Base-by-base conservation (phyloP, 768 basidiomycete genomes). In the Amanita muscaria region DNA sequence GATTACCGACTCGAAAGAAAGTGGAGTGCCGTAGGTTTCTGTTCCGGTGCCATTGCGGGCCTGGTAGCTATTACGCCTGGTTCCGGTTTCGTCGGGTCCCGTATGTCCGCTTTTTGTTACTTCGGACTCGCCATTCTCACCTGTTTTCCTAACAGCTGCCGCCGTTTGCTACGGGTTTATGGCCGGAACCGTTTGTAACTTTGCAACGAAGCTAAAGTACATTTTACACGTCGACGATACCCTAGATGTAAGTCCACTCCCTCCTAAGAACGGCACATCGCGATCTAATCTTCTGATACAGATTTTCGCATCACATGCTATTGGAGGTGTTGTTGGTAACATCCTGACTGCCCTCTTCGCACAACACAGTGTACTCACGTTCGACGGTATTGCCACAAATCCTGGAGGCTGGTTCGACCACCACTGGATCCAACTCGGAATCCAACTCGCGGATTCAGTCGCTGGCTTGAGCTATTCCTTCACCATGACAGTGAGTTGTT, bases 131-230 rank as follows among this genome's bases (percentile, higher is more conserved):
- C 41, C 19, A 10, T 15, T 31, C 32, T 47, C 19, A 33, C 10
- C n/a, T 31, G 32, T 19, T 47, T 11, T 23, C 44, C 24, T 58
- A 77, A 80, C 88, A 14, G 91, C 94, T 15, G 70, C 89, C 2
- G 81, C 94, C 4, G 69, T 83, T 1, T 93, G n/a, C n/a, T n/a
- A 89, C 58, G 94, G 94, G 31, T 72, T 93, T 51, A 66, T 88
- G 55, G 86, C 83, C 0, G 88, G 88, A 14, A 85, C 83, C 0
- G 52, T 80, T 2, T 96, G 89, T 69, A 98, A 98, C 65, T 90
- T 89, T 61, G 88, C 90, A n/a, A 97, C 94, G 3, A 83, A 94
- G 54, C 74, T 98, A 59, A 98, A 97, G 67, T 89, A 86, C 60
- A 39, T 86, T 22, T 67, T 80, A 51, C 69, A 71, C 23, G 88